Evolutionary conservation across 192 early-diverging fungal genomes (phyloP).

Genomic region (Rhizoclosmatium sp.): DNA sequence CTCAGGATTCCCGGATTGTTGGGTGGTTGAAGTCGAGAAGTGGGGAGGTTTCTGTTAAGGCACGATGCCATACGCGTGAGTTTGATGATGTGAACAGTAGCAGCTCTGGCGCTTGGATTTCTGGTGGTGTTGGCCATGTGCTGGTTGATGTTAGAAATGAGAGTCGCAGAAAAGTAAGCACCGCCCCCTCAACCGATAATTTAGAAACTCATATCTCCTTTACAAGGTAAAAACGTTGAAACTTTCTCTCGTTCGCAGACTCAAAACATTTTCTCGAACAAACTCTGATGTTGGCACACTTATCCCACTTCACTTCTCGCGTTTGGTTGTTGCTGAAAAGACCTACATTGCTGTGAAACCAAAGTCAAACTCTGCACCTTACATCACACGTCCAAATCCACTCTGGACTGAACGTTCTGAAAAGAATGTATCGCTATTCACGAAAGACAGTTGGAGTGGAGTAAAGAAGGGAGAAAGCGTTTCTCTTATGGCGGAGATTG

Average conservation of each 20-base stretch:
- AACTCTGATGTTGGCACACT: slow-evolving; percentile 20
- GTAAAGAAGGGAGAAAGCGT: slow-evolving; percentile 38
- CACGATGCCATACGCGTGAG: slow-evolving; percentile 32
- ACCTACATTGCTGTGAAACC: not conserved
- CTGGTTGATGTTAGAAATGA: slow-evolving; percentile 50
- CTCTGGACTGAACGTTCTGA: slow-evolving; percentile 24
- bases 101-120: slow-evolving; percentile 25
- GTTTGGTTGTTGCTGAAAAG: slow-evolving; percentile 38
- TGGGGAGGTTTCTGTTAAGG: slow-evolving; percentile 45
- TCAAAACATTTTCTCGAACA: slow-evolving; percentile 52
- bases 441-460: slow-evolving; percentile 45
- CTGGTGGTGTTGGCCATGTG: slow-evolving; percentile 48
- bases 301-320: slow-evolving; percentile 49
- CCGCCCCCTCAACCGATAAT: not conserved
- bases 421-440: not conserved
- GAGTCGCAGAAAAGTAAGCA: slow-evolving; percentile 39
- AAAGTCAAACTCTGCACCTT: not conserved
- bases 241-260: slow-evolving; percentile 45
- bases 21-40: slow-evolving; percentile 44
- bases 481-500: slow-evolving; percentile 42
- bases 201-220: not conserved
- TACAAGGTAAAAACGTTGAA: slow-evolving; percentile 44
- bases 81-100: slow-evolving; percentile 8
- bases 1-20: slow-evolving; percentile 17
- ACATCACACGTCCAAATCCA: slow-evolving; percentile 28